Base-by-base conservation (phyloP, 306 rosid genomes). In the Quercus variabilis region DNA sequence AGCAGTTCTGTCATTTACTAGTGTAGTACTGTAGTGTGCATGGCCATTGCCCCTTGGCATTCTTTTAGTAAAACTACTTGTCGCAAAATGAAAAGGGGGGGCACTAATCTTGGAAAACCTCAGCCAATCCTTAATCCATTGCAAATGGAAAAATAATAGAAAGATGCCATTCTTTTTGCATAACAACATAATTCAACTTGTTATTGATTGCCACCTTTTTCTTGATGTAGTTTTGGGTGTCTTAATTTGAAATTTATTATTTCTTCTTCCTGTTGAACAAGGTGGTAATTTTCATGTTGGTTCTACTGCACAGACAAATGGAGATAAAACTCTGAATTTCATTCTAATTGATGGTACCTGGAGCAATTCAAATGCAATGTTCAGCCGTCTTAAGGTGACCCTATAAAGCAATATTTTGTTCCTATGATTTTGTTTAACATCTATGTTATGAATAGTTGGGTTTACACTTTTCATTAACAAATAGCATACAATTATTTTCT, bases 291-390 rank as follows among this genome's bases (percentile, higher is more conserved):
- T 85, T 78, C 55, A 73, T 73, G 28, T 84, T 84, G 62, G 81
- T 81, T 82, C 28, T 86, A 33, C 79, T 80, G 85, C 84, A 77
- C 92, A 92, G 94, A 78, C 77, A 76, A 82, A 89, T 84, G 89
- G 63, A 69, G 91, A 88, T 76, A 80, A 72, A 75, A 82, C 78
- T 57, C 87, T 86, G 79, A 94, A 94, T 87, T 92, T 94, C 77
- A 87, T 94, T 86, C 87, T 94, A 82, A 88, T 94, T 87, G 98
- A 94, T 85, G 98, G 98, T 60, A 94, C 98, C n/a, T 94, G 97
- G 98, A 94, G 92, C 85, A 94, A 91, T 85, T 94, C 98, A 69
- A 97, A 88, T 73, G 97, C 97, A 63, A 94, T 94, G 96, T 88
- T 94, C 88, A 82, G 88, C 82, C 94, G 98, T 58, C 93, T 94